Conservation (phyloP, 2,329 filamentous ascomycete genomes). For the Gnomoniopsis sp. region DNA sequence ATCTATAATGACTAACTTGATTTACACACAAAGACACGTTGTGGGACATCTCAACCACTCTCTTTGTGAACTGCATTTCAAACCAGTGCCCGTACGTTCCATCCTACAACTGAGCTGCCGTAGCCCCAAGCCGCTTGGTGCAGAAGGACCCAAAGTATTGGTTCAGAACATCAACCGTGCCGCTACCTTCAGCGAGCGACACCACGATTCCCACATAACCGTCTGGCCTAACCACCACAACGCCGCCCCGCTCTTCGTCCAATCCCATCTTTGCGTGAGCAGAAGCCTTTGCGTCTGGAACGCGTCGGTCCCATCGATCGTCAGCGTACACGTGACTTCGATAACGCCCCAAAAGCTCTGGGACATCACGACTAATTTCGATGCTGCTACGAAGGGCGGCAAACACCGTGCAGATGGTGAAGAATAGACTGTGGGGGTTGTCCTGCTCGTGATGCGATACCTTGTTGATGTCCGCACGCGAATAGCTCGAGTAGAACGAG, state of each 20-base stretch:
- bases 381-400: slow-evolving; percentile 64
- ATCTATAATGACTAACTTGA: no score
- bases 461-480: slow-evolving; percentile 55
- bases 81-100: neutral
- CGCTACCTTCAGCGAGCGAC: slow-evolving; percentile 69
- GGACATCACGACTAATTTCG: slow-evolving; percentile 69
- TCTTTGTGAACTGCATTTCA: neutral
- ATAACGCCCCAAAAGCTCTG: slow-evolving; percentile 69
- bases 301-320: slow-evolving; percentile 69
- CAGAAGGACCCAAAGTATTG: slow-evolving; percentile 75
- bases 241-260: slow-evolving; percentile 67
- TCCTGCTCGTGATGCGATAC: slow-evolving; percentile 76
- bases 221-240: slow-evolving; percentile 82
- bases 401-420: slow-evolving; percentile 75
- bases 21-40: no score
- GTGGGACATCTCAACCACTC: neutral
- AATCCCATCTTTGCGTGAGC: slow-evolving; percentile 88
- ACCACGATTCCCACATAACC: slow-evolving; percentile 81
- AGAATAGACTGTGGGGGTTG: slow-evolving; percentile 82
- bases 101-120: slow-evolving; percentile 35
- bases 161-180: slow-evolving; percentile 78
- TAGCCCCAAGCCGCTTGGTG: slow-evolving; percentile 52
- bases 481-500: slow-evolving; percentile 71
- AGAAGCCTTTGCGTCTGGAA: slow-evolving; percentile 66
- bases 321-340: slow-evolving; percentile 83